Evolutionary conservation across 805 yeast species (phyloP), one percentile per base, ranked within the genome.

Genomic region (Lachancea kluyveri): DNA sequence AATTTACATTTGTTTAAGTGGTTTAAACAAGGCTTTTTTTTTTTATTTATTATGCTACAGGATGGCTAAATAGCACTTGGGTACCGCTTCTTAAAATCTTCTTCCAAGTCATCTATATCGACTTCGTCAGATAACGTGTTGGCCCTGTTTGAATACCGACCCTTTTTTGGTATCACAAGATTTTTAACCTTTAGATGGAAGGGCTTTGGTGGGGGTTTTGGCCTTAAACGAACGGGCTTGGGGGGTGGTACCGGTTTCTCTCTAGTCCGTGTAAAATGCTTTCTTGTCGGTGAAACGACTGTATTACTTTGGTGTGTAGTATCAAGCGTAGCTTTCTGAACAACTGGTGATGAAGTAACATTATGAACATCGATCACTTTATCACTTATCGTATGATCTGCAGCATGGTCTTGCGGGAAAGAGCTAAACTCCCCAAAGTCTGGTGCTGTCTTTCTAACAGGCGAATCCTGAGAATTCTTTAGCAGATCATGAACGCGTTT

Each of bases 361-460:
- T 31, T 19, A n/a, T 21, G 26, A 17, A 7, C 3, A 9, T 8
- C 8, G 15, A n/a, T 14, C 11, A 31, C 11, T 24, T 42, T 47
- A 22, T 37, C 30, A 19, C 20, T 34, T 30, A 31, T 39, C 29
- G 18, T 40, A 3, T 28, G 32, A 10, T 7, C 13, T 3, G 32
- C 15, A 14, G 10, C 17, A 12, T 17, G 23, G 17, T 15, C 11
- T 9, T 29, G 18, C 10, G 17, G 25, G 18, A 28, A 19, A 29
- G 69, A 79, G 0, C 88, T 77, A 50, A 70, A 83, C 50, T 74
- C 74, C 6, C 95, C 95, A 54, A 87, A 86, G 0, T 95, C 95
- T 4, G 66, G 56, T 0, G 95, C 95, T 0, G 90, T 77, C 45
- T 72, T 78, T 11, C 59, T 51, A 0, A 70, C 60, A 3, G 71